Conservation (phyloP, 2,329 filamentous ascomycete species). For the Colletotrichum eleusines region DNA sequence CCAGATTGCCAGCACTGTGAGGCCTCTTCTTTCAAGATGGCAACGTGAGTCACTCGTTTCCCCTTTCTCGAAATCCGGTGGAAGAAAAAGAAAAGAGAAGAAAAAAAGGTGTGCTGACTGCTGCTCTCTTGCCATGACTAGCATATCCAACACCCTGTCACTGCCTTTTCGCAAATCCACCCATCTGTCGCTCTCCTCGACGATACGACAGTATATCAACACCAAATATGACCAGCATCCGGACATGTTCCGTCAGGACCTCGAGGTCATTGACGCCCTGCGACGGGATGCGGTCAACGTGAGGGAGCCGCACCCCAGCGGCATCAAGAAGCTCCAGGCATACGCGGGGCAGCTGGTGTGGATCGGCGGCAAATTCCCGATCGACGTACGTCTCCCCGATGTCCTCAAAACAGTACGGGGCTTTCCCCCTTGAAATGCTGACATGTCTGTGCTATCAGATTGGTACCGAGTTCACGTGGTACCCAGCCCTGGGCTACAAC, state of each 20-base stretch:
- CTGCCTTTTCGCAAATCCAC: constrained; percentile 91
- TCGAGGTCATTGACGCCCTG: constrained; percentile 84
- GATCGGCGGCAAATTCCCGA: constrained; percentile 95
- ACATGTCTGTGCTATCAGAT: constrained; percentile 65
- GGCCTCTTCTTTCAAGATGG: constrained; percentile 42
- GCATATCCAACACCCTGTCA: constrained; percentile 72
- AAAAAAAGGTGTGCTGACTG: not conserved
- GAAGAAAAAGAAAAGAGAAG: no score
- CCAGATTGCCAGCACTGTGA: not conserved
- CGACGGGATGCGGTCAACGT: constrained; percentile 90
- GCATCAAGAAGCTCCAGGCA: constrained; percentile 86
- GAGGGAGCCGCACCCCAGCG: constrained; percentile 87
- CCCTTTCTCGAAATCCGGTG: no score
- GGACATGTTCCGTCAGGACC: constrained; percentile 93
- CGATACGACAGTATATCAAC: constrained; percentile 95
- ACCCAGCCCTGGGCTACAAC: constrained; percentile 92
- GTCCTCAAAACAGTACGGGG: constrained; percentile 8
- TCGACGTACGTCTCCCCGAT: constrained; percentile 73
- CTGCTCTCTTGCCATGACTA: constrained; percentile 25
- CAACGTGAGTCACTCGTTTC: constrained; percentile 44
- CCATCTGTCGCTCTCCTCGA: constrained; percentile 80
- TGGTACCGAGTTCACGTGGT: constrained; percentile 96
- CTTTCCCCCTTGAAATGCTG: not conserved
- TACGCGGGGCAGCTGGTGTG: constrained; percentile 95
- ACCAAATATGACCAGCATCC: constrained; percentile 99